These are phyloP conservation scores for Pythium phragmiticola DNA, from an alignment of 352 stramenopile species.

Conservation along the genomic window DNA sequence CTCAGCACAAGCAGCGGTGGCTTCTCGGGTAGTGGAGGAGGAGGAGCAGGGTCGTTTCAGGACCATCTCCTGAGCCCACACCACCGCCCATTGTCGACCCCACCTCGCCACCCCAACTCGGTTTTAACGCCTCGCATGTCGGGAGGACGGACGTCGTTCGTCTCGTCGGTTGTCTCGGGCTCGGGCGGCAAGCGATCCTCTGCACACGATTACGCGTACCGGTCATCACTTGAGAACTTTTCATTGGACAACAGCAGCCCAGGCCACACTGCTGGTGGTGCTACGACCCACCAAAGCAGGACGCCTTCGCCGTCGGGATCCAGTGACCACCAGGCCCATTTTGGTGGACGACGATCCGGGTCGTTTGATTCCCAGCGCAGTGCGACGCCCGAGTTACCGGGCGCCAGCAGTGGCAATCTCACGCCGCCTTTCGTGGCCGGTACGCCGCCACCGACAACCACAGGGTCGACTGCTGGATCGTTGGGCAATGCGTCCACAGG, in stretches of 20 bases:
- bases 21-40: conserved; percentile 31
- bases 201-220: conserved; percentile 33
- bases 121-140: conserved; percentile 43
- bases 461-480: background rate
- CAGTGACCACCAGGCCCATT: conserved; percentile 5
- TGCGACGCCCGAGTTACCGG: conserved; percentile 15
- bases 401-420: conserved; percentile 19
- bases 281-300: background rate
- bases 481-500: conserved; percentile 11
- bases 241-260: conserved; percentile 40
- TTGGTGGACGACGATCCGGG: conserved; percentile 9
- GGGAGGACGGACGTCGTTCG: conserved; percentile 23
- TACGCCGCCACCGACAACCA: background rate
- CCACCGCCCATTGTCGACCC: conserved; percentile 52
- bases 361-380: conserved; percentile 22
- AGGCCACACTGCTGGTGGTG: background rate
- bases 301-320: conserved; percentile 12
- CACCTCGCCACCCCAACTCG: conserved; percentile 66
- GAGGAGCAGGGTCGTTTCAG: conserved; percentile 31
- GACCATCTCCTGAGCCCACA: conserved; percentile 32
- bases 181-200: conserved; percentile 22
- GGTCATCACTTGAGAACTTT: conserved; percentile 67
- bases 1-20: conserved; percentile 19
- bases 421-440: conserved; percentile 38
- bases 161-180: conserved; percentile 30